Base-by-base conservation (phyloP, 345 rosid genomes). In the Arabis hirsuta region DNA sequence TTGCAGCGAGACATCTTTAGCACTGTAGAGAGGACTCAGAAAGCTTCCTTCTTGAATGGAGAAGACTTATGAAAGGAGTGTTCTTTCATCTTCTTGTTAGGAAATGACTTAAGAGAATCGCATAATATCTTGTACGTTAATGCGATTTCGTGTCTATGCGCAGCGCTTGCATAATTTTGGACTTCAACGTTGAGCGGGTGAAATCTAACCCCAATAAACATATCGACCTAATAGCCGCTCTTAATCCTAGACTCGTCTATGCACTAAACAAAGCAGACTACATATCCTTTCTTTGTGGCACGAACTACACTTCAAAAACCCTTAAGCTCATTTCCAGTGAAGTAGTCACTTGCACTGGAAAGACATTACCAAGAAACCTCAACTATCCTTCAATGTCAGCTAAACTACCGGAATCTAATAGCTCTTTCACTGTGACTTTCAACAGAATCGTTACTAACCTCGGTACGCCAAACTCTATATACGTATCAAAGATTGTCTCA, bases 371-470 rank as follows among this genome's bases (percentile, higher is more conserved):
- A 10, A 76, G 56, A 46, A 85, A 84, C 78, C 75, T 89, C 1
- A 87, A 87, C 57, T 87, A 89, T 67, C 90, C 90, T 11, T 75
- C 88, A 1, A 59, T 85, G 66, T 14, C 79, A 13, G 75, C 79
- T 42, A 12, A 9, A 13, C 4, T 79, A 20, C 7, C 20, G 4
- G 4, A 9, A 5, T 3, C 41, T 27, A 24, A 3, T 70, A 24
- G 73, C 76, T 57, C 69, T 7, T 12, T 75, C 57, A 48, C 39
- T 5, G 11, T 80, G 4, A 34, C n/a, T 7, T 81, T 86, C 51
- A 67, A 47, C 2, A 68, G 91, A 76, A 85, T 85, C 6, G 91
- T 87, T 4, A 87, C 88, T 5, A 89, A 89, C 65, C 71, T 84
- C 1, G 87, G 91, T 7, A 2, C 20, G 3, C 47, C 79, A 1